phyloP scores from a whole-genome alignment of 2,329 filamentous ascomycete genomes.

The Clonostachys solani region DNA sequence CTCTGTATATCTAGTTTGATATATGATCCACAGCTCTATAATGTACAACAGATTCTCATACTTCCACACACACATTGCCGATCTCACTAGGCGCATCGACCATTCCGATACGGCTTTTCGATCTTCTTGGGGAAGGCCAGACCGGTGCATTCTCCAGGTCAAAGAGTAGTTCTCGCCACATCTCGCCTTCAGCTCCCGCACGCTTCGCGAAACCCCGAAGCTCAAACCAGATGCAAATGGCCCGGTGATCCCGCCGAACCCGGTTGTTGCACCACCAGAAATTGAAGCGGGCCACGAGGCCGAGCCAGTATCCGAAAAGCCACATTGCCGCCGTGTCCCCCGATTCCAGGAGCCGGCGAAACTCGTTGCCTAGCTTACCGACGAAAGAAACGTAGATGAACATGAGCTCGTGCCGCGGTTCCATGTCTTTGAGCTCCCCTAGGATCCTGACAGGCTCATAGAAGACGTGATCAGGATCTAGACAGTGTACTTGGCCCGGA shows the following conservation, averaged over 20 bases:
- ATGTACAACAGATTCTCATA: no score
- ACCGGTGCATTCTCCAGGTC: constrained; percentile 9
- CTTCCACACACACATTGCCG: no score
- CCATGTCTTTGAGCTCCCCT: background rate
- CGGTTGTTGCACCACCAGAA: constrained; percentile 14
- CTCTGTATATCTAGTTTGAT: background rate
- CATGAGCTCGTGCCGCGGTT: background rate
- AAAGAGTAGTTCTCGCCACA: constrained; percentile 12
- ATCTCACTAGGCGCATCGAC: no score
- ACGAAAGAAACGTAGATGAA: background rate
- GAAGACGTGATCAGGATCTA: background rate
- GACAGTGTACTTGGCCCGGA: background rate
- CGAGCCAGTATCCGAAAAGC: constrained; percentile 12
- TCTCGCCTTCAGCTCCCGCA: constrained; percentile 6
- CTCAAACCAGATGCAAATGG: constrained; percentile 9
- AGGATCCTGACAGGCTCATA: background rate
- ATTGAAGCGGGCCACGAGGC: constrained; percentile 11
- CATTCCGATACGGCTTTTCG: no score
- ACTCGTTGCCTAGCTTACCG: constrained; percentile 68
- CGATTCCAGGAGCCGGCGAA: constrained; percentile 23
- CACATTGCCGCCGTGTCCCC: constrained; percentile 10
- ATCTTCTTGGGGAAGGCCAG: background rate
- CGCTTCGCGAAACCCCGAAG: constrained; percentile 4
- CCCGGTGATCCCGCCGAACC: constrained; percentile 8
- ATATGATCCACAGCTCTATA: background rate